Evolutionary conservation across 1,284 basidiomycete species (phyloP).

Genomic region (Papiliotrema nemorosa): DNA sequence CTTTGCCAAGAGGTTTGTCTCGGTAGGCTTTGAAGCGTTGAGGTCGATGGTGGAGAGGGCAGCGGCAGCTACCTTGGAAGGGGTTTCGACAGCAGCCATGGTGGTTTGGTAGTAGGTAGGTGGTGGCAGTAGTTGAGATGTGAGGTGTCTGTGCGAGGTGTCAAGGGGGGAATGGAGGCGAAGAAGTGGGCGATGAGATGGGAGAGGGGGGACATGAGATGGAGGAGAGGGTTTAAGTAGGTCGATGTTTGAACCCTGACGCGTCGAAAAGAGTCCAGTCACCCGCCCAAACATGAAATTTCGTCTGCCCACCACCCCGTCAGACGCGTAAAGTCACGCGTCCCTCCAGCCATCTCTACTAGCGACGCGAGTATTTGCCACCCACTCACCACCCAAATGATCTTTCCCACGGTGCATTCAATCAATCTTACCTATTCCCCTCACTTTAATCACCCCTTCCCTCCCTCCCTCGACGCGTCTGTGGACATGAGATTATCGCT

Average conservation of each 20-base stretch:
- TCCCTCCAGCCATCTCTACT: no score
- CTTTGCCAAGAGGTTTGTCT: constrained; percentile 39
- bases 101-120: constrained; percentile 6
- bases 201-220: not conserved
- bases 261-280: not conserved
- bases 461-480: no score
- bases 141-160: constrained; percentile 3
- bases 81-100: constrained; percentile 50
- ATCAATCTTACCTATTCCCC: not conserved
- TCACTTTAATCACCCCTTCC: not conserved
- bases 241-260: not conserved
- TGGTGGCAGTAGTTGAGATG: not conserved
- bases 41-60: constrained; percentile 51
- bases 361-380: no score
- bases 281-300: not conserved
- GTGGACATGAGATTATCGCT: no score
- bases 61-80: constrained; percentile 53
- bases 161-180: not conserved
- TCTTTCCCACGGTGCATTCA: not conserved
- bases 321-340: no score
- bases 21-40: constrained; percentile 38
- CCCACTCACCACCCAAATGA: no score
- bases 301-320: no score
- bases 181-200: not conserved
- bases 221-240: not conserved